Evolutionary conservation across 345 rosid species (phyloP).

Genomic region (Lagerstroemia speciosa): DNA sequence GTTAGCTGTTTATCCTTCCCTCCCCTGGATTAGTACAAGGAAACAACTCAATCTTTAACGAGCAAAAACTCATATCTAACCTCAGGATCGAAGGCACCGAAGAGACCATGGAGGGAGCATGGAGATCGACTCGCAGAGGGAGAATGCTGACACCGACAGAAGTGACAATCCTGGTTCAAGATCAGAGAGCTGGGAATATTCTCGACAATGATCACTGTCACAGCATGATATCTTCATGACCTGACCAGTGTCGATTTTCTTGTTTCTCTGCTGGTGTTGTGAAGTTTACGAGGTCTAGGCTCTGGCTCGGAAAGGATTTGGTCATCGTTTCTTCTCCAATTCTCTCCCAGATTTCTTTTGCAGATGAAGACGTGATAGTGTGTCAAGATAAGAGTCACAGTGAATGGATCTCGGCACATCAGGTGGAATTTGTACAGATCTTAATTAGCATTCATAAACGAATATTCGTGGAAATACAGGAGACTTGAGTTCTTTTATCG

Average conservation of each 20-base stretch:
- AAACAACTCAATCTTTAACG: background rate
- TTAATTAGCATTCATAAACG: background rate
- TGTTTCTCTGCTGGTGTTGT: background rate
- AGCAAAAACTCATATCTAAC: background rate
- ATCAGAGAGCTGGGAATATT: conserved; percentile 40
- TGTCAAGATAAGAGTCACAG: background rate
- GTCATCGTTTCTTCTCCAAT: background rate
- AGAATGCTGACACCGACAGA: conserved; percentile 64
- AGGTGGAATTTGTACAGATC: conserved; percentile 8
- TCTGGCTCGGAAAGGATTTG: background rate
- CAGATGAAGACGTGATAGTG: conserved; percentile 6
- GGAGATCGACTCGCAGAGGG: conserved; percentile 65
- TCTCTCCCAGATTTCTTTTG: background rate
- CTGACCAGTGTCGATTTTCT: background rate
- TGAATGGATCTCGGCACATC: conserved; percentile 2
- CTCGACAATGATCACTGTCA: conserved; percentile 9
- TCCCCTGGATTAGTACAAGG: background rate
- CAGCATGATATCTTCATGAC: background rate
- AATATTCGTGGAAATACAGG: too few species aligned
- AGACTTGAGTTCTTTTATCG: too few species aligned
- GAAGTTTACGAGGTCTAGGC: conserved; percentile 1
- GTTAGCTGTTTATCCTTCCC: conserved; percentile 23
- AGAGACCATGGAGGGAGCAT: conserved; percentile 46
- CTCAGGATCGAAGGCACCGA: conserved; percentile 73
- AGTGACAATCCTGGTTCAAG: conserved; percentile 47